Percentiles rank a stretch among this genome's conserved stretches.
Evolutionary conservation across 805 yeast species (phyloP).

Genomic region (Myxozyma monticola): DNA sequence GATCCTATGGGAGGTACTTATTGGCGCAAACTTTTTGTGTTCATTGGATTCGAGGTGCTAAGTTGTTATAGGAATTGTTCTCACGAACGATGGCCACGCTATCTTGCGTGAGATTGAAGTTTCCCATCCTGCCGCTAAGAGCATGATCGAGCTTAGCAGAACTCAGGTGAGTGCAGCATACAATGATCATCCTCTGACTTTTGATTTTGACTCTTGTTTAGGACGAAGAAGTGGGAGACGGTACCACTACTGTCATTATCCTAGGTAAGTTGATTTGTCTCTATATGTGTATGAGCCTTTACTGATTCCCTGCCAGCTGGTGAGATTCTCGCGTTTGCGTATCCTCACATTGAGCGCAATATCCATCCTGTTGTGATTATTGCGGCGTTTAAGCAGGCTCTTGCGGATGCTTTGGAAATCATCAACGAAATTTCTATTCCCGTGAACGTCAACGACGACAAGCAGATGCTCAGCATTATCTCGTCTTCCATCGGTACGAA

Average conservation of each 20-base stretch:
- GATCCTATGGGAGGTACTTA: slow-evolving; percentile 71
- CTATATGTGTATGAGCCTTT: not conserved
- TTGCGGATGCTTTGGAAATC: slow-evolving; percentile 84
- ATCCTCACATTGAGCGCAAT: slow-evolving; percentile 86
- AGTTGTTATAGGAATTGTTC: slow-evolving; percentile 78
- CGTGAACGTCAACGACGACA: slow-evolving; percentile 79
- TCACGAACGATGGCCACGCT: slow-evolving; percentile 98
- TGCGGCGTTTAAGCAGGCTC: slow-evolving; percentile 87
- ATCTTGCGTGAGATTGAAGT: slow-evolving; percentile 91
- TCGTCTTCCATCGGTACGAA: slow-evolving; percentile 94
- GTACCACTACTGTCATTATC: slow-evolving; percentile 95
- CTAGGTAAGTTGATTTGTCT: slow-evolving; percentile 39
- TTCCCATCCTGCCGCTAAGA: slow-evolving; percentile 98
- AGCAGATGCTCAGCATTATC: slow-evolving; percentile 81
- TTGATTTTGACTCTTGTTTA: slow-evolving; percentile 43
- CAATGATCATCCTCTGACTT: not conserved
- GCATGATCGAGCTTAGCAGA: slow-evolving; percentile 94
- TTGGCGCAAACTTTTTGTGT: not conserved
- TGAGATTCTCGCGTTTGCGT: slow-evolving; percentile 91
- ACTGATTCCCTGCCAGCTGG: slow-evolving; percentile 58
- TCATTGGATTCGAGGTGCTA: not conserved
- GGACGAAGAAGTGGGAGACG: slow-evolving; percentile 99
- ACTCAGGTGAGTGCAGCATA: slow-evolving; percentile 44
- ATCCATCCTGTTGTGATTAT: slow-evolving; percentile 97
- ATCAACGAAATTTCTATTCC: slow-evolving; percentile 81